These are phyloP conservation scores for Ceratobasidium sp. DNA, from an alignment of 1,284 basidiomycete species.

Conservation along the genomic window DNA sequence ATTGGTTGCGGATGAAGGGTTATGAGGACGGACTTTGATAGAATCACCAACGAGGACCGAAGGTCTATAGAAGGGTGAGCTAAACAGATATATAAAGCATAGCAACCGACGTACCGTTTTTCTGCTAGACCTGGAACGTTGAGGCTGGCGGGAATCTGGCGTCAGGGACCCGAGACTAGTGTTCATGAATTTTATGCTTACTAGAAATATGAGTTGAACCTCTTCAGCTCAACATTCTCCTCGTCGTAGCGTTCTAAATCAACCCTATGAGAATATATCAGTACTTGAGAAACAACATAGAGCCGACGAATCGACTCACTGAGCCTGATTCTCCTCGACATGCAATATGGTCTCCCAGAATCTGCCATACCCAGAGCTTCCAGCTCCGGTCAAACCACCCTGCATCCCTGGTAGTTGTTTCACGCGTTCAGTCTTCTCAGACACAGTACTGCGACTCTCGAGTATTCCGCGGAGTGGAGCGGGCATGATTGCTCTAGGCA, in stretches of 20 bases:
- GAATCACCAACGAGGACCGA: constrained; percentile 48
- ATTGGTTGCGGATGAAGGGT: constrained; percentile 56
- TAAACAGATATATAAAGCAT: constrained; percentile 67
- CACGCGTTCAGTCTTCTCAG: constrained; percentile 31
- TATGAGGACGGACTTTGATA: constrained; percentile 64
- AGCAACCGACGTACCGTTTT: constrained; percentile 57
- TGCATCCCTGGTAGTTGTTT: constrained; percentile 49
- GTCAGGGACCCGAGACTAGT: not conserved
- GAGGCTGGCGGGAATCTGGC: constrained; percentile 59
- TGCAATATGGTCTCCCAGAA: constrained; percentile 69
- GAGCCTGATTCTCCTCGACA: constrained; percentile 70
- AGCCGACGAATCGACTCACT: constrained; percentile 60
- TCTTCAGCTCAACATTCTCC: constrained; percentile 58
- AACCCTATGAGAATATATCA: constrained; percentile 45
- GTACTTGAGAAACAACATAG: not conserved
- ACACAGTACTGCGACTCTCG: constrained; percentile 31
- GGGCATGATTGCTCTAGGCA: constrained; percentile 59
- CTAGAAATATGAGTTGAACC: constrained; percentile 62
- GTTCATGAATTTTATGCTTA: constrained; percentile 54
- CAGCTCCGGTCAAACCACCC: constrained; percentile 50
- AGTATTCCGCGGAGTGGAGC: constrained; percentile 20
- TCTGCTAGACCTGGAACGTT: constrained; percentile 73
- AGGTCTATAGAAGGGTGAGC: constrained; percentile 65
- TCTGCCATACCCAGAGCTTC: constrained; percentile 59
- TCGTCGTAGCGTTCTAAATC: constrained; percentile 73